These are phyloP conservation scores for Thalia dealbata DNA, from an alignment of 176 grass and related monocot species.

Conservation along the genomic window DNA sequence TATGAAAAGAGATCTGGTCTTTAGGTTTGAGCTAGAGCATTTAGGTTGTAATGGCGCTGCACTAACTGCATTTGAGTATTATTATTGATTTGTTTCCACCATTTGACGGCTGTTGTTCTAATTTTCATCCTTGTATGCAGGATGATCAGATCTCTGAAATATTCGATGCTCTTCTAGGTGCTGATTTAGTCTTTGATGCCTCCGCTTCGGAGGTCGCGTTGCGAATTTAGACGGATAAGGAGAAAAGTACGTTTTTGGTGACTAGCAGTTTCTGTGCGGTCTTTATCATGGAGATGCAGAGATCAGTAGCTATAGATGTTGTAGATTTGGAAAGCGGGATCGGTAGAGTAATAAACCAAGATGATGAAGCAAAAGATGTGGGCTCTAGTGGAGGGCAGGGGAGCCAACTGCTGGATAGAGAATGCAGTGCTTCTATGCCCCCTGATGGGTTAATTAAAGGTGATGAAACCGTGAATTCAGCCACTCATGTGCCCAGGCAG, in stretches of 20 bases:
- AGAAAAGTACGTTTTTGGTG: background rate
- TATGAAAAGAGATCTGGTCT: background rate
- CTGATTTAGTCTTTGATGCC: background rate
- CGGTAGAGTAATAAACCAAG: slow-evolving; percentile 17
- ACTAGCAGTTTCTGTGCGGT: slow-evolving; percentile 12
- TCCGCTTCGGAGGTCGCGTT: background rate
- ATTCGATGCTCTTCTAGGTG: background rate
- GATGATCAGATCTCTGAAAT: background rate
- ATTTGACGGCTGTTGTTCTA: background rate
- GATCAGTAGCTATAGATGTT: slow-evolving; percentile 24
- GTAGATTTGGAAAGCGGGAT: slow-evolving; percentile 73
- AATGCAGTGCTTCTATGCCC: slow-evolving; percentile 13
- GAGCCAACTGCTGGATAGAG: slow-evolving; percentile 19
- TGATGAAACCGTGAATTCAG: slow-evolving; percentile 23
- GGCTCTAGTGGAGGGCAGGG: slow-evolving; percentile 8
- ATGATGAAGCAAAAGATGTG: slow-evolving; percentile 9
- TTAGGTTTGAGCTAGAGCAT: background rate
- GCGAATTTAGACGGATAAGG: background rate
- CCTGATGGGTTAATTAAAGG: slow-evolving; percentile 23
- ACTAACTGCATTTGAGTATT: slow-evolving; percentile 1
- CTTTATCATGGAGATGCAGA: slow-evolving; percentile 46
- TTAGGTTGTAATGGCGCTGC: background rate
- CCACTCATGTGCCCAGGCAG: slow-evolving; percentile 8
- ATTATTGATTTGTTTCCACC: background rate
- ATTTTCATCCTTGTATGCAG: background rate